Base-by-base conservation (phyloP, 2,329 filamentous ascomycete genomes). In the Fusarium sarcochroum region DNA sequence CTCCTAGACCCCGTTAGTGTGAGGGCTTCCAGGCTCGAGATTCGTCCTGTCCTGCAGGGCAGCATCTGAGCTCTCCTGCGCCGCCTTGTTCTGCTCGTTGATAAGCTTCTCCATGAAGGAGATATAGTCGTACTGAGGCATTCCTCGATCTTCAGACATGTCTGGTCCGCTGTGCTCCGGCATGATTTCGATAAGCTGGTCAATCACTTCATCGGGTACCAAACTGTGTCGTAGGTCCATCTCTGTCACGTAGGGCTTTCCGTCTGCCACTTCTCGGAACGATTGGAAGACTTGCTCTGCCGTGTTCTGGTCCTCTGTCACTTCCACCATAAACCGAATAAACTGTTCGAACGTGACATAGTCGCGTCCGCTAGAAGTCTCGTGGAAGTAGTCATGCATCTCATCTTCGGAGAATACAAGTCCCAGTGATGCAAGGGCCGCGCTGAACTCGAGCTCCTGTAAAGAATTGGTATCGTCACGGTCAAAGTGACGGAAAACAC, bases 271-370 rank as follows among this genome's bases (percentile, higher is more conserved):
- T 81, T 99, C 96, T 59, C 91, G 90, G 88, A 99, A 99, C 68
- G 92, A 97, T 82, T 99, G 95, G 84, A 96, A 98, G 7, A 99
- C 96, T 80, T 99, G 96, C 80, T 98, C 96, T 14, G 96, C 96
- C 6, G 94, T 98, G 79, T 99, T 98, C 82, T 99, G 96, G 77
- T 99, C 96, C 81, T 99, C 96, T 14, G 96, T 99, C 49, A 98
- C 96, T 73, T 97, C 93, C 47, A 99, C 96, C 96, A 99, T 99
- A 85, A 99, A 99, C 38, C 93, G 90, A 78, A 99, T 99, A 77
- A 99, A 99, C 80, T 98, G 95, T 82, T 99, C 96, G 77, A 99
- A 99, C 6, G 93, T 96, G 51, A 99, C 96, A 69, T 91, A 88
- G 79, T 90, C 91, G 69, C 84, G 87, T 35, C 89, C 93, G 37